phyloP scores from a whole-genome alignment of 306 rosid species.

The Urtica urens region DNA sequence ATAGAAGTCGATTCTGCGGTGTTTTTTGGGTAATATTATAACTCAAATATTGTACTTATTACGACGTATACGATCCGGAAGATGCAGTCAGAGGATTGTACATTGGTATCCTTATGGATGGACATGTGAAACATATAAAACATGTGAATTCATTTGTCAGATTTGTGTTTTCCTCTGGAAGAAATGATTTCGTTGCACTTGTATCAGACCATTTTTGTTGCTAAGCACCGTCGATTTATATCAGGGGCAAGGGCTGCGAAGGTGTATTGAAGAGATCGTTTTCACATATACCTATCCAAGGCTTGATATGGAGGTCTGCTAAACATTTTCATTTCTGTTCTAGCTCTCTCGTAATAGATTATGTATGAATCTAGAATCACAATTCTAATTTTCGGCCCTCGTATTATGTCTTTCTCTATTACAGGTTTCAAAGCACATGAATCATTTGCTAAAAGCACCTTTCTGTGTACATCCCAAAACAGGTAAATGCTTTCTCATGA shows the following conservation, averaged over 20 bases:
- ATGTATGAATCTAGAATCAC: background rate
- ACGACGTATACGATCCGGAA: background rate
- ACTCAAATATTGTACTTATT: background rate
- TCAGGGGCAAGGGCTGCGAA: constrained; percentile 52
- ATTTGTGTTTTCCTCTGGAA: background rate
- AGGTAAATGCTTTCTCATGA: constrained; percentile 27
- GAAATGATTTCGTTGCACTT: background rate
- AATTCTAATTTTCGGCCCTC: background rate
- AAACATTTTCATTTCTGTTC: constrained; percentile 1
- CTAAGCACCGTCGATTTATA: constrained; percentile 4
- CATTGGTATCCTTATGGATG: background rate
- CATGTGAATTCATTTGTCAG: background rate
- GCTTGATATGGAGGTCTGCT: constrained; percentile 83
- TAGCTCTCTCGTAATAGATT: background rate
- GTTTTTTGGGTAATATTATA: background rate
- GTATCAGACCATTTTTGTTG: constrained; percentile 1
- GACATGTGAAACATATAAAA: background rate
- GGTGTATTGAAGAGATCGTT: constrained; percentile 76
- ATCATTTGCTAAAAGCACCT: constrained; percentile 83
- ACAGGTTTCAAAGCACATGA: constrained; percentile 87
- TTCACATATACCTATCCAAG: constrained; percentile 80
- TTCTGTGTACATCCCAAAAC: constrained; percentile 86
- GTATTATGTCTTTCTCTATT: constrained; percentile 10
- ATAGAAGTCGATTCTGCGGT: no score
- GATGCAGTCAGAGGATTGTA: background rate